Base-by-base conservation (phyloP, 2,329 filamentous ascomycete genomes). In the Reticulascus tulasneorum region DNA sequence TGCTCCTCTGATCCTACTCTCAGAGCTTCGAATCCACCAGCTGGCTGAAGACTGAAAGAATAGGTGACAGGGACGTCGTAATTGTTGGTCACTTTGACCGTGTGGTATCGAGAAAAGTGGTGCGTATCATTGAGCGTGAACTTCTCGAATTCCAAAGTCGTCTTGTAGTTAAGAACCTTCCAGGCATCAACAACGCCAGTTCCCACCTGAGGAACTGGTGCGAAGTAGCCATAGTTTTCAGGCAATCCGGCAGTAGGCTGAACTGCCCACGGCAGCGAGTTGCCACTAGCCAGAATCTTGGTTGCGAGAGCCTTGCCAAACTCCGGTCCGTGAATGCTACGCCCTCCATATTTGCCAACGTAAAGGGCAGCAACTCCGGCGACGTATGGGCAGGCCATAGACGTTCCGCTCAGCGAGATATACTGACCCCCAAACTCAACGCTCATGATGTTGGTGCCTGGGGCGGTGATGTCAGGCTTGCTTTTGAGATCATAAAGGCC, bases 111-210 rank as follows among this genome's bases (percentile, higher is more conserved):
- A 23, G 51, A 52, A 44, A 69, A 62, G 44, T 65, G 48, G 28
- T 55, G 54, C 5, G 66, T 69, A 42, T 71, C 67, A 40, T 71
- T 71, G 42, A 71, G 60, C 23, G 56, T 54, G 21, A 71, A 56
- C 42, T 60, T 64, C 19, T 60, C 58, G 5, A 60, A 62, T 15
- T 58, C 55, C 22, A 71, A 49, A 12, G 50, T 42, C 4, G 62
- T 64, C 4, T 46, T 58, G 16, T 65, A 58, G 26, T 63, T 52
- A 8, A 69, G 52, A 4, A 66, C 58, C 42, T 66, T 62, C 39
- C 54, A 62, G 19, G 62, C 64, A 39, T 69, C 58, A 23, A 70
- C 53, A 9, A 67, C 54, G 20, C 66, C 66, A 31, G 50, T 63
- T 22, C 66, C 66, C 53, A 51, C 62, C 60, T 47, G 67, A 15